Evolutionary conservation across 371 early-diverging fungal genomes (phyloP).

Genomic region (Lichtheimia hyalospora): DNA sequence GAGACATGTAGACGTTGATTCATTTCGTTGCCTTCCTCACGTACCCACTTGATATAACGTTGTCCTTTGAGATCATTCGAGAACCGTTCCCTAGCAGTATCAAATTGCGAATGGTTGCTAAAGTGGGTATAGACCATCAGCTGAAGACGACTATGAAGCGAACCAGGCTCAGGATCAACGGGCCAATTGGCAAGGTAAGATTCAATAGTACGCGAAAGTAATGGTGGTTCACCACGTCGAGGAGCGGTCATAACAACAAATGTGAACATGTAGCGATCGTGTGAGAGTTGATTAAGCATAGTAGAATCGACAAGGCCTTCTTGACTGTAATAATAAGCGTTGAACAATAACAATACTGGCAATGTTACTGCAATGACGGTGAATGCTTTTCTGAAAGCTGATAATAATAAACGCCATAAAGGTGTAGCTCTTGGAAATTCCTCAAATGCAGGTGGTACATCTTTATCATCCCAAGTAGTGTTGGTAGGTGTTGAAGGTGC

Average conservation of each 20-base stretch:
- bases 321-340: slow-evolving; percentile 37
- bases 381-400: slow-evolving; percentile 27
- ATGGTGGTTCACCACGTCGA: slow-evolving; percentile 51
- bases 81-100: slow-evolving; percentile 38
- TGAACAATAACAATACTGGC: slow-evolving; percentile 34
- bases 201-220: slow-evolving; percentile 47
- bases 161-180: slow-evolving; percentile 36
- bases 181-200: slow-evolving; percentile 57
- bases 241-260: slow-evolving; percentile 65
- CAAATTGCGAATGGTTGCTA: slow-evolving; percentile 52
- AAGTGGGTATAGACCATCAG: slow-evolving; percentile 65
- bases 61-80: slow-evolving; percentile 46
- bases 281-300: slow-evolving; percentile 29
- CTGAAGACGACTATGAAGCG: slow-evolving; percentile 52
- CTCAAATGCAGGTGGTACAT: not conserved
- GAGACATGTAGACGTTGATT: slow-evolving; percentile 62
- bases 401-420: slow-evolving; percentile 37
- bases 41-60: slow-evolving; percentile 55
- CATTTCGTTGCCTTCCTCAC: slow-evolving; percentile 46
- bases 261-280: slow-evolving; percentile 51
- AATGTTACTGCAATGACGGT: slow-evolving; percentile 29
- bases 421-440: slow-evolving; percentile 33
- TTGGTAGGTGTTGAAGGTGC: not conserved
- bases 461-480: not conserved
- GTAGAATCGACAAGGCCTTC: slow-evolving; percentile 34